Percentiles rank a stretch among this genome's conserved stretches.
These are phyloP conservation scores for Podila verticillata DNA, from an alignment of 192 early-diverging fungal genomes.

Conservation along the genomic window DNA sequence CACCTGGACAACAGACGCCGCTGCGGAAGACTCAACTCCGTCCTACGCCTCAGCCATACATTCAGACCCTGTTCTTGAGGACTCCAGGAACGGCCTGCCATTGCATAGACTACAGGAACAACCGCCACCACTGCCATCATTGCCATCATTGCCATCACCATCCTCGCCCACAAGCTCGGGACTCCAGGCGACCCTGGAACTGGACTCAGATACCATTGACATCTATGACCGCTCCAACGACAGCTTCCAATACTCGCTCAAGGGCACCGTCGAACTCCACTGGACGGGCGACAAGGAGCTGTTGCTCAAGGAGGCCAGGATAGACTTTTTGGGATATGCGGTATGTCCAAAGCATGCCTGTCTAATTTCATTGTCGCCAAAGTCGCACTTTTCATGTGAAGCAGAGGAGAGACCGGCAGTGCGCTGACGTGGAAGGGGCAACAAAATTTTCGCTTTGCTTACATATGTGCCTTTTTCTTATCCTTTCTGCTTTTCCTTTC, in stretches of 20 bases:
- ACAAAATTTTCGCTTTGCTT: background rate
- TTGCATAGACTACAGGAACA: background rate
- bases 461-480: background rate
- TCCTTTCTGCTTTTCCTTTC: background rate
- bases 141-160: background rate
- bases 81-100: background rate
- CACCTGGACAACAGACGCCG: background rate
- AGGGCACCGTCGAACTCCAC: constrained; percentile 29
- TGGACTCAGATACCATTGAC: constrained; percentile 43
- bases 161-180: constrained; percentile 7
- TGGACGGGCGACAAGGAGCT: constrained; percentile 25
- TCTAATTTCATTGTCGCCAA: background rate
- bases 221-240: constrained; percentile 49
- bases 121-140: background rate
- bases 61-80: background rate
- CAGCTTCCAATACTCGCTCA: constrained; percentile 40
- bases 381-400: background rate
- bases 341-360: constrained; percentile 3
- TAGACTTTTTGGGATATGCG: constrained; percentile 53
- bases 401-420: background rate
- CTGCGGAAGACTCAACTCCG: background rate
- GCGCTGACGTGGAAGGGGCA: no score
- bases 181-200: constrained; percentile 16
- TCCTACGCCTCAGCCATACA: background rate
- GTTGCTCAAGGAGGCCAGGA: constrained; percentile 37